Percentiles rank a stretch among this genome's conserved stretches.
phyloP scores from a whole-genome alignment of 139 green algal genomes.

The Medakamo hakoo region DNA sequence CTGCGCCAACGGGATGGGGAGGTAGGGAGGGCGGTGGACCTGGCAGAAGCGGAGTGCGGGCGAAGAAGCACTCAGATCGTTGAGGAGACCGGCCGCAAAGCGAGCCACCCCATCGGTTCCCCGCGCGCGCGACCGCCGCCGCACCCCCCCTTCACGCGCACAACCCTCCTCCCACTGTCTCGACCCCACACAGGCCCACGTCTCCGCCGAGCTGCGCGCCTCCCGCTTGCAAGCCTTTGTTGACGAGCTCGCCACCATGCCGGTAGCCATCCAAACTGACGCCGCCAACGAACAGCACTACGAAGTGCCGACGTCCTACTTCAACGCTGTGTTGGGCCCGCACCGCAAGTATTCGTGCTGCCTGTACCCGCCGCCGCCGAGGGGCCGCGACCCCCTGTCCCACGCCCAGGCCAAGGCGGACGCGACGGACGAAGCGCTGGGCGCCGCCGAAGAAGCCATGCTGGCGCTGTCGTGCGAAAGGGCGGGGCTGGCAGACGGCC shows the following conservation, averaged over 20 bases:
- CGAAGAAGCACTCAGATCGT: background rate
- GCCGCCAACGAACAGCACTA: constrained; percentile 89
- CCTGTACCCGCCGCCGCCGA: no score
- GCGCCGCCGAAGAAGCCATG: constrained; percentile 83
- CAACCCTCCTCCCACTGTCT: no score
- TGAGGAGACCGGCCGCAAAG: background rate
- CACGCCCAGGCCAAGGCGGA: no score
- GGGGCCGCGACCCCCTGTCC: no score
- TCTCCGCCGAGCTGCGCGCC: constrained; percentile 5
- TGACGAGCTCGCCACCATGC: constrained; percentile 55
- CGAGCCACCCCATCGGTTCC: background rate
- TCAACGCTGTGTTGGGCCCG: constrained; percentile 61
- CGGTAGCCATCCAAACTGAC: constrained; percentile 64
- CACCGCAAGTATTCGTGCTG: constrained; percentile 89
- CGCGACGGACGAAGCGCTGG: constrained; percentile 27
- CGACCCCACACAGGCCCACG: background rate
- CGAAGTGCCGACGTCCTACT: constrained; percentile 91
- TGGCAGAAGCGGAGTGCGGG: background rate
- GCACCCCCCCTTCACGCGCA: background rate
- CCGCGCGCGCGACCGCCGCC: background rate
- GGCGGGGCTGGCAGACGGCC: constrained; percentile 53
- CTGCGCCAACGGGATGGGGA: constrained; percentile 25
- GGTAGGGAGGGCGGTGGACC: constrained; percentile 3
- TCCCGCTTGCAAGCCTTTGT: constrained; percentile 34
- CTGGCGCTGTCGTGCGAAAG: constrained; percentile 66